These are phyloP conservation scores for Eragrostis curvula DNA, from an alignment of 176 grass and related monocot species.

Conservation along the genomic window DNA sequence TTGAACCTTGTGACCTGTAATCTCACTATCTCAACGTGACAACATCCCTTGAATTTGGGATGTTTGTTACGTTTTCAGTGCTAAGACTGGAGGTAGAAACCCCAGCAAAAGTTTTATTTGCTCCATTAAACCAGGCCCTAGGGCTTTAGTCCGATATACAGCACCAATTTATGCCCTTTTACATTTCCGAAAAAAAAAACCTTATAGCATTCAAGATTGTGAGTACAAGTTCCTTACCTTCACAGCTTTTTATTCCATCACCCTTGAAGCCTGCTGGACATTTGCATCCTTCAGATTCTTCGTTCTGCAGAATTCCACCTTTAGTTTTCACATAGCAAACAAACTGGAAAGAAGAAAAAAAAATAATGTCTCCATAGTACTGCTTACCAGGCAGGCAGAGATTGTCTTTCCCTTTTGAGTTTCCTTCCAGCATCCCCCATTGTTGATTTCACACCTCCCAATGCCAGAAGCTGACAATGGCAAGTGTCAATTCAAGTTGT, in stretches of 20 bases:
- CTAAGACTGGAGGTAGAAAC: not conserved
- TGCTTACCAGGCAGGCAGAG: slow-evolving; percentile 88
- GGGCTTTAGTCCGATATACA: not conserved
- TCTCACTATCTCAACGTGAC: not conserved
- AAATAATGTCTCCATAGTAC: slow-evolving; percentile 13
- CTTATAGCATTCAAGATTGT: slow-evolving; percentile 2
- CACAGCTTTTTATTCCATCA: slow-evolving; percentile 74
- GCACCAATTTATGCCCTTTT: slow-evolving; percentile 14
- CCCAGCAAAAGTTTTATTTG: not conserved
- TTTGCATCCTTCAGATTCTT: slow-evolving; percentile 78
- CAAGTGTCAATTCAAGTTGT: slow-evolving; percentile 37
- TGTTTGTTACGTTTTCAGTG: not conserved
- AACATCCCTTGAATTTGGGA: not conserved
- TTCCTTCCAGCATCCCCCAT: slow-evolving; percentile 88
- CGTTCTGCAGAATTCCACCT: slow-evolving; percentile 56
- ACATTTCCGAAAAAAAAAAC: too few relatives aligned
- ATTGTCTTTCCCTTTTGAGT: slow-evolving; percentile 71
- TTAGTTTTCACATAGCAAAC: slow-evolving; percentile 31
- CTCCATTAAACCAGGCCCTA: not conserved
- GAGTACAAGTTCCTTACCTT: slow-evolving; percentile 57
- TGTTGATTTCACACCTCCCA: slow-evolving; percentile 76
- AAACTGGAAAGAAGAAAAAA: not conserved
- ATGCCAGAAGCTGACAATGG: slow-evolving; percentile 71
- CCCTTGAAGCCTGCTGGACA: slow-evolving; percentile 80
- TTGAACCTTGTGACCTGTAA: not conserved